Percentiles rank a stretch among this genome's conserved stretches.
Evolutionary conservation across 495 filamentous ascomycete species (phyloP).

Genomic region (Parathielavia hyrcaniae): DNA sequence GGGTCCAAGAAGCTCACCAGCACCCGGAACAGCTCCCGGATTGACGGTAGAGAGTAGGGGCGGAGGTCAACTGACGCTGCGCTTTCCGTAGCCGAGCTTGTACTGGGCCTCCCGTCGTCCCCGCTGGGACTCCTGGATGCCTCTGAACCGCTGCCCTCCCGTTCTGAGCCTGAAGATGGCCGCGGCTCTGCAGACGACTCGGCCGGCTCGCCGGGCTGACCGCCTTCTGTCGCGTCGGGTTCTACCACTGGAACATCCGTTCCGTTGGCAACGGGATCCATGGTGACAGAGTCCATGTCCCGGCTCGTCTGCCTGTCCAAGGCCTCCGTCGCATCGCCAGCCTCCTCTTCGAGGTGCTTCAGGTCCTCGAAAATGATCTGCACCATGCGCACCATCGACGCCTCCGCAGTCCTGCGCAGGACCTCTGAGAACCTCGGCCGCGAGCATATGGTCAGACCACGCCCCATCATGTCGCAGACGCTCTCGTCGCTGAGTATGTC

Average conservation of each 20-base stretch:
- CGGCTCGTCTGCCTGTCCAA: constrained; percentile 56
- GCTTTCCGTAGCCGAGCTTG: constrained; percentile 32
- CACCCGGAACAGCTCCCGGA: constrained; percentile 87
- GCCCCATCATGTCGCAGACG: constrained; percentile 99
- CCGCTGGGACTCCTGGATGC: constrained; percentile 13
- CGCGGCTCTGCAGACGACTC: constrained; percentile 43
- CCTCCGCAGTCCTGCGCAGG: constrained; percentile 83
- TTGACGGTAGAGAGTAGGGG: constrained; percentile 89
- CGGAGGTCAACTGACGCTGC: constrained; percentile 55
- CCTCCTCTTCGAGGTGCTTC: constrained; percentile 73
- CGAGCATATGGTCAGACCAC: constrained; percentile 94
- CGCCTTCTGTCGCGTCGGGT: constrained; percentile 20
- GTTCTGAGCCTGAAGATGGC: constrained; percentile 41
- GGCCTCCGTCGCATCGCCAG: constrained; percentile 52
- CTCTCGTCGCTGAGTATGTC: constrained; percentile 91
- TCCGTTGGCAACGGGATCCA: constrained; percentile 83
- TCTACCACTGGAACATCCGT: constrained; percentile 39
- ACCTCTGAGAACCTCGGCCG: constrained; percentile 88
- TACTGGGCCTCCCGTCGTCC: constrained; percentile 29
- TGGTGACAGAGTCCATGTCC: constrained; percentile 70
- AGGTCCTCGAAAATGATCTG: constrained; percentile 93
- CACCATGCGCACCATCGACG: constrained; percentile 97
- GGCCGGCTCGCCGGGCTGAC: constrained; percentile 32
- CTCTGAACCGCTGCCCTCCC: constrained; percentile 27
- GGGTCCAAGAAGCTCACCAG: constrained; percentile 93